Evolutionary conservation across 306 rosid genomes (phyloP), one percentile per base, ranked within the genome.

Genomic region (Pyrus communis): DNA sequence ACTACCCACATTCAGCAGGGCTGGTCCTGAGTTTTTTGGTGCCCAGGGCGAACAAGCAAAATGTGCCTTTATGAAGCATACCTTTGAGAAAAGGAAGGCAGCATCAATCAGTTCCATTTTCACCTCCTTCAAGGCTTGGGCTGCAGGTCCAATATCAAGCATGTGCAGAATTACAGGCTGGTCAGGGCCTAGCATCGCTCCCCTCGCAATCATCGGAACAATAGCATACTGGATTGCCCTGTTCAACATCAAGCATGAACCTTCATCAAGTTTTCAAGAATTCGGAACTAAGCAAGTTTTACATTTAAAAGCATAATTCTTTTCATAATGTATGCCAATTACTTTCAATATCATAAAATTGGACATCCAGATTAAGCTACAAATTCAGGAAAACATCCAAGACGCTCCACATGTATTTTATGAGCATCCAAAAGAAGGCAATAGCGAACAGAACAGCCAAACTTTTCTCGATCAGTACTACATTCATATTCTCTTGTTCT

Each of bases 201-300:
- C 91, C 87, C 91, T 88, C 19, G 89, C 91, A 15, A 90, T 83
- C 97, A 92, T 92, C 33, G 91, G 91, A 74, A 78, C 93, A 74
- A 92, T 85, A 6, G 96, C 96, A 85, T 92, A 92, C 7, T 93
- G 90, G 68, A 92, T 92, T 90, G 93, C 52, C 96, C 93, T 92
- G 86, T 82, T 75, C 2, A 46, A 65, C 10, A 45, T 19, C 1
- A 49, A 15, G 55, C 55, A 49, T 49, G 9, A 14, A 49, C 7
- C 55, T 15, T 15, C 55, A 49, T 18, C 21, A 18, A 15, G 55
- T 49, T 15, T n/a, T 57, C 62, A n/a, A 57, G 27, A n/a, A n/a
- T 21, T 57, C 14, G 14, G 62, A 57, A 57, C 27, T 57, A 57
- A 0, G 28, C 62, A 57, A 57, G 13, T 49, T 15, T 49, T 49